Conservation (phyloP, 2,329 filamentous ascomycete species). For the Albophoma yamanashiensis region DNA sequence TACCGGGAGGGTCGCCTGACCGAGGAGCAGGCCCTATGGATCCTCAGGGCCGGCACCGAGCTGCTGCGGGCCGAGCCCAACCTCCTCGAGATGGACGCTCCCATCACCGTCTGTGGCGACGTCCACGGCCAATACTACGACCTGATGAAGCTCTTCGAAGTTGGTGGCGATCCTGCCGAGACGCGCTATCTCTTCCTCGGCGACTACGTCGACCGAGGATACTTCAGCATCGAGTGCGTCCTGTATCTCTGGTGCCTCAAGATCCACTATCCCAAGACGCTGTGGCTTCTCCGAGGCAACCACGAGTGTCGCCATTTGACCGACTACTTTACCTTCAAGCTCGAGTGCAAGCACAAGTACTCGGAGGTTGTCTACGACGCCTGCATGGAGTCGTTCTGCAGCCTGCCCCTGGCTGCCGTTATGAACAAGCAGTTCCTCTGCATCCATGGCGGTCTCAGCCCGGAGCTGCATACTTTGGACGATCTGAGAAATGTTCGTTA, state of each 20-base stretch:
- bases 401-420: conserved; percentile 82
- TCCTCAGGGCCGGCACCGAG: conserved; percentile 79
- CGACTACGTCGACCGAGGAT: conserved; percentile 95
- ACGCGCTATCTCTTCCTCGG: conserved; percentile 95
- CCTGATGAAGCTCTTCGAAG: conserved; percentile 98
- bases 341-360: conserved; percentile 99
- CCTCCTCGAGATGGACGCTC: conserved; percentile 96
- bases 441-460: conserved; percentile 93
- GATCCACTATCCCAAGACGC: conserved; percentile 96
- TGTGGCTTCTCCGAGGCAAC: conserved; percentile 95
- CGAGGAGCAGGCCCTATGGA: conserved; percentile 95
- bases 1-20: conserved; percentile 95
- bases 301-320: conserved; percentile 98
- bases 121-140: conserved; percentile 99
- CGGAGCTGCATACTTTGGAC: conserved; percentile 90
- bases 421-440: conserved; percentile 99
- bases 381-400: conserved; percentile 97
- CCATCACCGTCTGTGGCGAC: conserved; percentile 96
- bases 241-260: conserved; percentile 96
- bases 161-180: conserved; percentile 91
- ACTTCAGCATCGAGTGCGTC: conserved; percentile 99
- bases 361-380: conserved; percentile 93
- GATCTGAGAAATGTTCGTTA: conserved; percentile 69
- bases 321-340: conserved; percentile 99
- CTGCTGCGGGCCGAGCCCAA: conserved; percentile 86